Base-by-base conservation (phyloP, 2,329 filamentous ascomycete genomes). In the Furcasterigmium sp. region DNA sequence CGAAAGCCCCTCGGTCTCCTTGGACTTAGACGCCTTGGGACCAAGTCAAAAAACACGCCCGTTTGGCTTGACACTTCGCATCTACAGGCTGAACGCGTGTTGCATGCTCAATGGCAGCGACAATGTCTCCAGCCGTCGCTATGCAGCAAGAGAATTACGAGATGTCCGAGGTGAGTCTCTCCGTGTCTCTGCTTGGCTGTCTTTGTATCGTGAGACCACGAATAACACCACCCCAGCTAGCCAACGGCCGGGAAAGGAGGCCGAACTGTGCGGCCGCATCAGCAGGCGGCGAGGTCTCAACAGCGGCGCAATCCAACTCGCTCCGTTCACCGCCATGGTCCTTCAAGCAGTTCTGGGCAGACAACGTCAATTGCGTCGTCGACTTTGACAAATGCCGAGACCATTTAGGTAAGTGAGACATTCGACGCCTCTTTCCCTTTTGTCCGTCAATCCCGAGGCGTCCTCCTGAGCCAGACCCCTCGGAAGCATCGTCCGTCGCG, bases 311-410 rank as follows among this genome's bases (percentile, higher is more conserved):
- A 10, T 17, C 32, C 15, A 17, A n/a, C 18, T 15, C 32, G 32
- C 11, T 17, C 32, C 3, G 11, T 15, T 35, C 32, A 35, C 32
- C 32, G 40, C 42, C 46, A 39, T 53, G 35, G 11, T 25, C 39
- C n/a, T 17, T 45, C 11, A 36, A 29, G 19, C 43, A 34, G 14
- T 71, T 73, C 46, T 80, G 76, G 75, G 58, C 60, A 32, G 61
- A 64, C 20, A 65, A 80, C 46, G 56, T 80, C 39, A 67, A 62
- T 41, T 57, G 78, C 7, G 61, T 67, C 4, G 75, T 80, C 14
- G 68, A 72, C 13, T 69, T 72, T 46, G 63, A 66, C 21, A 57
- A 65, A 38, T 71, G 70, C 50, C 64, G 76, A 57, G 76, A 81
- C 53, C 75, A 80, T 59, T 53, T 82, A 34, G 76, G 77, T 79